Conservation (phyloP, 768 basidiomycete genomes). For the Rhodocollybia butyracea region DNA sequence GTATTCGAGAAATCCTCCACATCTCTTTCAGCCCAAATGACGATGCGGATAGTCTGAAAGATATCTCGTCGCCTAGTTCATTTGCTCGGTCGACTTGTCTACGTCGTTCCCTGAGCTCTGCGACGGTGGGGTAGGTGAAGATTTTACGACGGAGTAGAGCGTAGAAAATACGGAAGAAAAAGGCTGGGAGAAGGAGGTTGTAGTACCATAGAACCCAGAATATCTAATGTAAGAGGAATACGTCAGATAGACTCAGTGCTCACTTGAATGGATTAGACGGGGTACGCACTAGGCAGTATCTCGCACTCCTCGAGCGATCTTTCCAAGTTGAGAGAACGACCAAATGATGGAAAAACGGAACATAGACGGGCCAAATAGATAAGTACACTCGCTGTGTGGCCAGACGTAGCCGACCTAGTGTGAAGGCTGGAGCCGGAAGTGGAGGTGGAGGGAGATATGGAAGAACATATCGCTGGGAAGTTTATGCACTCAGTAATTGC, state of each 20-base stretch:
- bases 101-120: constrained; percentile 52
- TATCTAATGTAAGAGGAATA: constrained; percentile 28
- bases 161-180: constrained; percentile 46
- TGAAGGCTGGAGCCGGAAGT: constrained; percentile 43
- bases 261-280: too few species aligned
- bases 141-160: constrained; percentile 46
- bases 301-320: constrained; percentile 40
- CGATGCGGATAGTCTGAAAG: constrained; percentile 43
- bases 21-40: constrained; percentile 47
- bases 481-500: background rate
- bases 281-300: constrained; percentile 48
- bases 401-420: constrained; percentile 48
- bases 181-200: constrained; percentile 50
- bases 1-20: constrained; percentile 47
- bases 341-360: constrained; percentile 37
- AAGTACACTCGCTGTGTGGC: constrained; percentile 56
- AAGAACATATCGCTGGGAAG: constrained; percentile 35
- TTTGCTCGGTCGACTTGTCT: constrained; percentile 45
- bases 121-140: constrained; percentile 51
- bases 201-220: constrained; percentile 68
- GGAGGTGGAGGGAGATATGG: constrained; percentile 44
- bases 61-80: constrained; percentile 48
- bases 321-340: constrained; percentile 53
- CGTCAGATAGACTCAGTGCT: background rate
- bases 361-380: constrained; percentile 46